Evolutionary conservation across 2,329 filamentous ascomycete genomes (phyloP), one percentile per base, ranked within the genome.

Genomic region (Scedosporium minutisporum): DNA sequence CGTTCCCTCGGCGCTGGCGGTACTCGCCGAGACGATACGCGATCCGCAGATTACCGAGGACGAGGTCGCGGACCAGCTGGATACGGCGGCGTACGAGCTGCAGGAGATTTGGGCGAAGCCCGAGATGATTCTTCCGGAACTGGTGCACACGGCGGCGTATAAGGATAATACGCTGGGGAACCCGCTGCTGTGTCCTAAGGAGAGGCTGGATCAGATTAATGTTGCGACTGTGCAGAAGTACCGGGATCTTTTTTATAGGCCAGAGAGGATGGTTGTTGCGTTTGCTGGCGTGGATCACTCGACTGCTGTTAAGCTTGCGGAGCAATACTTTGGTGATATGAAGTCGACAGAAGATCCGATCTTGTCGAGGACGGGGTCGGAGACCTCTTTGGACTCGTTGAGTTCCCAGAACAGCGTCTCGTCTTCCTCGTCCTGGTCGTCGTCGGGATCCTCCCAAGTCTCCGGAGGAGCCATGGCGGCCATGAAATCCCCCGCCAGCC

Each of bases 31-130:
- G 74, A 97, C 95, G 38, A 96, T 99, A 65, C 88, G 91, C 64
- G 85, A 96, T 67, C 91, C 95, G 5, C 75, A 82, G 62, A 88
- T 97, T 67, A 96, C 91, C 7, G 89, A 96, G 27, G 86, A 90
- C 21, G 95, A 99, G 75, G 90, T 99, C 0, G 77, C 82, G 21
- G 86, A 92, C 73, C 95, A 99, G 77, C 80, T 99, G 23, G 86
- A 90, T 72, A 97, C 93, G 6, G 95, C 93, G 7, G 86, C 93
- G 61, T 99, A 97, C 72, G 95, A 99, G 77, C 95, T 99, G 73
- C 86, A 87, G 25, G 95, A 97, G 79, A 97, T 99, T 63, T 99
- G 95, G 95, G 88, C 89, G 69, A 97, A 96, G 80, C 93, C 95
- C 0, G 93, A 97, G 71, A 83, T 99, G 63, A 97, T 99, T 68